Percentiles rank a stretch among this genome's conserved stretches.
Evolutionary conservation across 2,329 filamentous ascomycete species (phyloP).

Genomic region (Nigrograna mackinnonii): DNA sequence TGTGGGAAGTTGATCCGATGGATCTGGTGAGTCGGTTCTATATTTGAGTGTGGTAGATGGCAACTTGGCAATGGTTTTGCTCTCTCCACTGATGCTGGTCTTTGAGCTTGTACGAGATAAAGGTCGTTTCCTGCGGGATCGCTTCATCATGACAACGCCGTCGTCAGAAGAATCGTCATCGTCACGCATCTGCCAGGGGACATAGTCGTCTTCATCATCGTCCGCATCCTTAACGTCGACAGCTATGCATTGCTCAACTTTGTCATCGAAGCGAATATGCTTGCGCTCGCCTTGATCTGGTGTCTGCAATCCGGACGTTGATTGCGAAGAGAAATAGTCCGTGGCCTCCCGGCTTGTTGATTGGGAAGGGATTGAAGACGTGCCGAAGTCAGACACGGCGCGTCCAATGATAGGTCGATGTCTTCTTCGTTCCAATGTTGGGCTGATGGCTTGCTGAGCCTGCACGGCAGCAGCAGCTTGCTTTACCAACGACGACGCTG

Average conservation of each 20-base stretch:
- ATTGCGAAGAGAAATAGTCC: slow-evolving; percentile 67
- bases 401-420: slow-evolving; percentile 62
- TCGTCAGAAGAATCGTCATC: slow-evolving; percentile 68
- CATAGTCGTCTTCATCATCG: slow-evolving; percentile 62
- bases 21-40: slow-evolving; percentile 74
- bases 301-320: slow-evolving; percentile 72
- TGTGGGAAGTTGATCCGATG: slow-evolving; percentile 54
- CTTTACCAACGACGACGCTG: slow-evolving; percentile 84
- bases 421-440: slow-evolving; percentile 47
- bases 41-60: slow-evolving; percentile 89
- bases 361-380: slow-evolving; percentile 65
- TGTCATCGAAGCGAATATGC: slow-evolving; percentile 96
- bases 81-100: slow-evolving; percentile 63
- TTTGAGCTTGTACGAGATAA: slow-evolving; percentile 59
- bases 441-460: slow-evolving; percentile 72
- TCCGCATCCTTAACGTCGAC: slow-evolving; percentile 84
- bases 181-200: slow-evolving; percentile 40
- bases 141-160: slow-evolving; percentile 81
- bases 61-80: slow-evolving; percentile 85
- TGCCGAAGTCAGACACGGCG: slow-evolving; percentile 70
- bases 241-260: slow-evolving; percentile 94
- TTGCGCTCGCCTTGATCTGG: slow-evolving; percentile 67
- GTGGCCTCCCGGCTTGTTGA: slow-evolving; percentile 65
- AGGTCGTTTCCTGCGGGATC: slow-evolving; percentile 54
- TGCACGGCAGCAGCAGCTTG: slow-evolving; percentile 86